phyloP scores from a whole-genome alignment of 2,329 filamentous ascomycete genomes.

The Talaromyces sp. region DNA sequence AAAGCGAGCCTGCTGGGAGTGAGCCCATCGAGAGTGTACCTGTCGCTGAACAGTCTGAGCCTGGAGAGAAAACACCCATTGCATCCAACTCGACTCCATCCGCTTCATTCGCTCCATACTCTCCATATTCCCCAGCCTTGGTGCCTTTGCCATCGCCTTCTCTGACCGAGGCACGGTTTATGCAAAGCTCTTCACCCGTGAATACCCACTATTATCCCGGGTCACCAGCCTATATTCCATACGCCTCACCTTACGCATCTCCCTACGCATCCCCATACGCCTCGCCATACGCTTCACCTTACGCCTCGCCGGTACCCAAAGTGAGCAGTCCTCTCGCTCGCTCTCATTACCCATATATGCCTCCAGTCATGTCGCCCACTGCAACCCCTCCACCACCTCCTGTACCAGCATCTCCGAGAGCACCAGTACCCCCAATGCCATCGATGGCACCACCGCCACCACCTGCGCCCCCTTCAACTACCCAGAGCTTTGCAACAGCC shows the following conservation, averaged over 20 bases:
- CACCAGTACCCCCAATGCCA: constrained; percentile 24
- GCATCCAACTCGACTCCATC: constrained; percentile 25
- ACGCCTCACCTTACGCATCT: constrained; percentile 18
- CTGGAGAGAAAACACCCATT: constrained; percentile 22
- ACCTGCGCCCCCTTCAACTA: constrained; percentile 27
- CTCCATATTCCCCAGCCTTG: constrained; percentile 25
- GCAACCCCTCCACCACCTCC: constrained; percentile 31
- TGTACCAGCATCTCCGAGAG: constrained; percentile 18
- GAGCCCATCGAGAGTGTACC: too few relatives aligned
- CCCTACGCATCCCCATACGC: constrained; percentile 20
- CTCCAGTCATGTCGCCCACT: constrained; percentile 39
- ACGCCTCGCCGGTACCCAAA: constrained; percentile 34
- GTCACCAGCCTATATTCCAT: constrained; percentile 13
- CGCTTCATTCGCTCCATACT: constrained; percentile 26
- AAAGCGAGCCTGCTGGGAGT: background rate
- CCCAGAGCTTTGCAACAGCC: constrained; percentile 33
- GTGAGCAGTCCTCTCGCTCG: constrained; percentile 41
- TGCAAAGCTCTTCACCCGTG: constrained; percentile 28
- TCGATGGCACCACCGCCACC: constrained; percentile 9
- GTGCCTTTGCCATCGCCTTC: constrained; percentile 36
- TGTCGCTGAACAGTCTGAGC: background rate
- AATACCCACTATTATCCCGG: constrained; percentile 25
- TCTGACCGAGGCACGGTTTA: constrained; percentile 32
- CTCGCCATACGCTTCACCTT: constrained; percentile 27
- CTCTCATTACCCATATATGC: constrained; percentile 37